phyloP scores from a whole-genome alignment of 2,329 filamentous ascomycete species.

The Teratosphaeria destructans region DNA sequence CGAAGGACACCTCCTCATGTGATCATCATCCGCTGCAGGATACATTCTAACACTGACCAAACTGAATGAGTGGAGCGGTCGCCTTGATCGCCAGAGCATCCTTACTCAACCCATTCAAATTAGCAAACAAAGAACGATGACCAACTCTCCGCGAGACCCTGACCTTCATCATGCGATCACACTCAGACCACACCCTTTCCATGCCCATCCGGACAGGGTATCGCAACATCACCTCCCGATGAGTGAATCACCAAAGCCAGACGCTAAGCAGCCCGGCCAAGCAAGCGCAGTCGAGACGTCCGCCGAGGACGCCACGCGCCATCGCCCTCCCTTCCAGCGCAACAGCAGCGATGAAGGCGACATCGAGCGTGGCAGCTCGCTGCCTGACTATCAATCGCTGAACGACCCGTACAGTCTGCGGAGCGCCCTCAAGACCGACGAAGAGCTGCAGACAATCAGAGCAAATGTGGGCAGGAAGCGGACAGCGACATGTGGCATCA shows the following conservation, averaged over 20 bases:
- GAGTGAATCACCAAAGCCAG: slow-evolving; percentile 15
- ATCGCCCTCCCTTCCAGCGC: slow-evolving; percentile 25
- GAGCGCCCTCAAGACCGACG: slow-evolving; percentile 62
- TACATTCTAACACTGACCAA: not conserved
- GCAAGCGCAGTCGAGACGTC: slow-evolving; percentile 31
- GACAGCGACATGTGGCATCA: slow-evolving; percentile 14
- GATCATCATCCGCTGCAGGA: not conserved
- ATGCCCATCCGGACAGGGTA: slow-evolving; percentile 22
- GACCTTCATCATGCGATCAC: slow-evolving; percentile 40
- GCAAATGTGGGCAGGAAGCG: slow-evolving; percentile 75
- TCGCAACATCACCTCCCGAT: slow-evolving; percentile 11
- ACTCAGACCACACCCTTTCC: slow-evolving; percentile 37
- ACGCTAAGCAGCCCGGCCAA: slow-evolving; percentile 21
- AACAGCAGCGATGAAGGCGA: slow-evolving; percentile 25
- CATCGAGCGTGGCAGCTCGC: slow-evolving; percentile 36
- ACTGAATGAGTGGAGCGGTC: not conserved
- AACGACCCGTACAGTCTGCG: slow-evolving; percentile 77
- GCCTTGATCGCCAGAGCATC: not conserved
- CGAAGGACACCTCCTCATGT: not conserved
- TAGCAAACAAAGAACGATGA: slow-evolving; percentile 8
- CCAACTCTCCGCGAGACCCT: slow-evolving; percentile 24
- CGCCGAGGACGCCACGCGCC: slow-evolving; percentile 14
- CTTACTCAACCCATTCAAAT: not conserved
- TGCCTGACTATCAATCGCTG: slow-evolving; percentile 50
- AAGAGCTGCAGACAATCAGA: slow-evolving; percentile 63